Conservation (phyloP, 176 grass and related monocot genomes). For the Juncus inflexus region DNA sequence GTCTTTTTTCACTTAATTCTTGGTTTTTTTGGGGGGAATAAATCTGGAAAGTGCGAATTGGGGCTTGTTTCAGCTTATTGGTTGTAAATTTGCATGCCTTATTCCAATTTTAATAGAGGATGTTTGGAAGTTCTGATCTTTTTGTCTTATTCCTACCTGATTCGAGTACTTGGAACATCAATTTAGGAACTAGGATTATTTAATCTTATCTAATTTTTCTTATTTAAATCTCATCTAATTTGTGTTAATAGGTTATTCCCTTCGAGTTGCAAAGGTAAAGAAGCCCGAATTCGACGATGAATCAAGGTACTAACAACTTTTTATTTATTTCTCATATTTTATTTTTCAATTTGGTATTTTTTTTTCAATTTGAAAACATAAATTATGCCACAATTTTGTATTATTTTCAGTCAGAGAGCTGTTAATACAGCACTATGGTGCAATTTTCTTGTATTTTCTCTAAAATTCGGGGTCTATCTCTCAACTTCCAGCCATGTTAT, state of each 20-base stretch:
- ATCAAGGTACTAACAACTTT: constrained; percentile 41
- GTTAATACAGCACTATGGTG: constrained; percentile 91
- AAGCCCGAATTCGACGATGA: constrained; percentile 63
- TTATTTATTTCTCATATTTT: constrained; percentile 17
- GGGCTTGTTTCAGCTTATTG: neutral
- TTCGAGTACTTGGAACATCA: neutral
- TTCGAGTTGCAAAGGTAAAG: constrained; percentile 75
- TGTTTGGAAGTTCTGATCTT: no score
- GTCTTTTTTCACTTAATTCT: neutral
- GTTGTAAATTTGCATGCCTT: no score
- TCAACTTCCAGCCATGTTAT: constrained; percentile 99
- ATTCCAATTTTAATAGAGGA: no score
- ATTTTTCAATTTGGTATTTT: neutral
- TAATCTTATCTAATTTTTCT: constrained; percentile 9
- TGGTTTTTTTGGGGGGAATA: neutral
- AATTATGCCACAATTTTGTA: constrained; percentile 26
- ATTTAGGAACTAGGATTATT: neutral
- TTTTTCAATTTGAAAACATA: neutral
- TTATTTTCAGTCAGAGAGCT: constrained; percentile 68
- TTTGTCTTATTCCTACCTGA: no score
- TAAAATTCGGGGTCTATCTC: constrained; percentile 94
- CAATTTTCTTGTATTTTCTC: constrained; percentile 97
- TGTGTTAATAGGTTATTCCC: constrained; percentile 66
- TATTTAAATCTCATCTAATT: constrained; percentile 19
- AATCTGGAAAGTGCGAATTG: neutral